Conservation (phyloP, 306 rosid genomes). For the Casuarina equisetifolia region DNA sequence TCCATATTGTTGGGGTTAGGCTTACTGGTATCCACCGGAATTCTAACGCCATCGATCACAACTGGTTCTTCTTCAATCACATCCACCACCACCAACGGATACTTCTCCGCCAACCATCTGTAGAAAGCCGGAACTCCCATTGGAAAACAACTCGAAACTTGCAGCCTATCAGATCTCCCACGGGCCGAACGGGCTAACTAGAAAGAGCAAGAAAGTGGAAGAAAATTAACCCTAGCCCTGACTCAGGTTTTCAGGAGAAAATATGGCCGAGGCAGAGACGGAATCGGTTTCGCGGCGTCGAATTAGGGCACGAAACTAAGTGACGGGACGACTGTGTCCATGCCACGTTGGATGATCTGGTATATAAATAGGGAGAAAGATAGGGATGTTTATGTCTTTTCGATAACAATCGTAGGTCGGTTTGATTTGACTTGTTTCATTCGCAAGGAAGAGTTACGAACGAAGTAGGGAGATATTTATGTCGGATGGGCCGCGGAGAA, state of each 20-base stretch:
- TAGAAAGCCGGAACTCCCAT: constrained; percentile 99
- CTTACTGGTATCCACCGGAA: constrained; percentile 86
- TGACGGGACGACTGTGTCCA: constrained; percentile 20
- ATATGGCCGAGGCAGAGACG: neutral
- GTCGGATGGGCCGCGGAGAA: neutral
- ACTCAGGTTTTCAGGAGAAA: neutral
- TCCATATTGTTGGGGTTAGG: constrained; percentile 82
- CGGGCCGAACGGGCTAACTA: neutral
- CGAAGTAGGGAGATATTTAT: too few species aligned
- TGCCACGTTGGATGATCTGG: too few species aligned
- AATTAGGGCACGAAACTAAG: constrained; percentile 23
- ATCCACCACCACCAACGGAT: constrained; percentile 76
- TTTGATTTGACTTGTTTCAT: neutral
- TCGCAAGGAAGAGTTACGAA: too few species aligned
- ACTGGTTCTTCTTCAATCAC: constrained; percentile 88
- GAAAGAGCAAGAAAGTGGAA: constrained; percentile 7
- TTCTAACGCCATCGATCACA: constrained; percentile 63
- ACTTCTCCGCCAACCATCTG: constrained; percentile 95
- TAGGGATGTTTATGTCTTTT: constrained; percentile 11
- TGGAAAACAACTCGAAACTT: constrained; percentile 17
- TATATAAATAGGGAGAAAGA: neutral
- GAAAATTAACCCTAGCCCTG: constrained; percentile 14
- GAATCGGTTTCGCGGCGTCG: neutral
- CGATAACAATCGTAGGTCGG: neutral
- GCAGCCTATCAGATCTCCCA: constrained; percentile 1